Evolutionary conservation across 768 basidiomycete species (phyloP).

Genomic region (Tricholoma flavovirens): DNA sequence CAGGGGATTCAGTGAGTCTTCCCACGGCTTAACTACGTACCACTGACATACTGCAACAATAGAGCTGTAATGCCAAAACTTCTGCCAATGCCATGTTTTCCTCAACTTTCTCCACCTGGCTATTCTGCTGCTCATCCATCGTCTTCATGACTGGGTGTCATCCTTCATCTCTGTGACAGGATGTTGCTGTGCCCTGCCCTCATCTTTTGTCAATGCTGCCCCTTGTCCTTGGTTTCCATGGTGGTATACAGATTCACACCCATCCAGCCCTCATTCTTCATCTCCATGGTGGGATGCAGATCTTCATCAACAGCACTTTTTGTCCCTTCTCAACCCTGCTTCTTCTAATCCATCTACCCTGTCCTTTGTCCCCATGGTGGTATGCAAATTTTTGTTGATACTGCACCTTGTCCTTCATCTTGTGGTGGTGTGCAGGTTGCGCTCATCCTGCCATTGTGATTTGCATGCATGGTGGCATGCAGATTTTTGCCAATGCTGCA

Average conservation of each 20-base stretch:
- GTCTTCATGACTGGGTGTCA: neutral
- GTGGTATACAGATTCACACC: no score
- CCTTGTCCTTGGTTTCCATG: no score
- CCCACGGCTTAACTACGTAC: no score
- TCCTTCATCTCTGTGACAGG: neutral
- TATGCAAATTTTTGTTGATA: neutral
- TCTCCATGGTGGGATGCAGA: no score
- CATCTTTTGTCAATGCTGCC: neutral
- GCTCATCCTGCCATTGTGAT: neutral
- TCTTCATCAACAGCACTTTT: neutral
- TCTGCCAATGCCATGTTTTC: no score
- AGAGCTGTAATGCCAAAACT: no score
- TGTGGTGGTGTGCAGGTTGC: neutral
- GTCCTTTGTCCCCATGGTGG: neutral
- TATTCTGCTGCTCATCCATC: no score
- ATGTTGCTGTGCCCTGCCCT: neutral
- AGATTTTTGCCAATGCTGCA: neutral
- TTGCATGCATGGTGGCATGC: neutral
- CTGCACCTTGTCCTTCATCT: neutral
- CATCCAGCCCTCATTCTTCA: no score
- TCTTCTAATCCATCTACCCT: neutral
- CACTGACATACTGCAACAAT: no score
- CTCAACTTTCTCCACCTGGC: no score
- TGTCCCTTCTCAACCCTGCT: neutral
- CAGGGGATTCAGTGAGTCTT: neutral